phyloP scores from a whole-genome alignment of 176 grass and related monocot species.

The Thinopyrum elongatum region DNA sequence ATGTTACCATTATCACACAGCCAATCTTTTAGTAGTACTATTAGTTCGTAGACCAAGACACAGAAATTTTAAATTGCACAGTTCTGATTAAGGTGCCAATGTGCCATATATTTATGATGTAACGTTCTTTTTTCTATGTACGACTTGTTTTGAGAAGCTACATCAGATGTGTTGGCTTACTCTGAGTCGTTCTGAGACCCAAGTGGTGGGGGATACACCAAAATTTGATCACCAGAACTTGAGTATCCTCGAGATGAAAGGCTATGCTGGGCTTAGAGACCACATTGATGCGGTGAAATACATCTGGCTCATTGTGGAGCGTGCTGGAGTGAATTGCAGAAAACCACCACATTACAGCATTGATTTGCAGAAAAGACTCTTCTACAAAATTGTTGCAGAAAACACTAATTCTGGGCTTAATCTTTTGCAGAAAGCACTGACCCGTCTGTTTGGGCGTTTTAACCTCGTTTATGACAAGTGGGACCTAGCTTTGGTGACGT shows the following conservation, averaged over 20 bases:
- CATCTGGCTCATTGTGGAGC: neutral
- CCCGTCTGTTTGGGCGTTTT: too few species aligned
- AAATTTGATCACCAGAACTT: neutral
- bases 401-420: too few species aligned
- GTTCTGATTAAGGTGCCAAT: neutral
- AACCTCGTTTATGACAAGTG: too few species aligned
- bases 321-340: too few species aligned
- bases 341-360: too few species aligned
- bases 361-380: too few species aligned
- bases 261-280: neutral
- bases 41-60: neutral
- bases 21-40: neutral
- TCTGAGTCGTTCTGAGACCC: neutral
- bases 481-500: too few species aligned
- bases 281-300: neutral
- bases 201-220: neutral
- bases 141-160: neutral
- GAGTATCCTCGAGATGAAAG: neutral
- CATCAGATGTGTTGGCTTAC: neutral
- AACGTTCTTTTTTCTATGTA: neutral
- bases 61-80: neutral
- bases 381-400: too few species aligned
- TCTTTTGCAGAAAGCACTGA: too few species aligned
- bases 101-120: neutral
- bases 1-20: neutral